Base-by-base conservation (phyloP, 106 monocot genomes). In the Narthecium ossifragum region DNA sequence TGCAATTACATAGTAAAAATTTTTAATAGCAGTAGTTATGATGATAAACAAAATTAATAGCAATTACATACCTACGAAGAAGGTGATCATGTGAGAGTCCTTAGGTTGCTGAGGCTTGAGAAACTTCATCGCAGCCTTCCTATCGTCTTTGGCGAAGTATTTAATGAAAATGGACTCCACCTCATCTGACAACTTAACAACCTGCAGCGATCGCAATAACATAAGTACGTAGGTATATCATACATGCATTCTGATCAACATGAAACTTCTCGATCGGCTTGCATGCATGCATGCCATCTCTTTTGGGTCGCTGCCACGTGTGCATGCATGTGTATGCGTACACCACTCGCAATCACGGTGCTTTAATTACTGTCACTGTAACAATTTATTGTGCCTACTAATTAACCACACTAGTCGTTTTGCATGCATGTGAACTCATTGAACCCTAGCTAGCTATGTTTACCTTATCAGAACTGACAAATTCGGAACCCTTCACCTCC, bases 401-500 rank as follows among this genome's bases (percentile, higher is more conserved):
- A n/a, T n/a, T n/a, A n/a, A n/a, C n/a, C n/a, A n/a, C n/a, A n/a
- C n/a, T n/a, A n/a, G n/a, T n/a, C n/a, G n/a, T n/a, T n/a, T n/a
- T n/a, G n/a, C n/a, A n/a, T n/a, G n/a, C n/a, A n/a, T n/a, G n/a
- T n/a, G n/a, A n/a, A n/a, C n/a, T n/a, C n/a, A n/a, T n/a, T n/a
- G n/a, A n/a, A n/a, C n/a, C n/a, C n/a, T n/a, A n/a, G n/a, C n/a
- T n/a, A n/a, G n/a, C n/a, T n/a, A n/a, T n/a, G n/a, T n/a, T n/a
- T 78, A 98, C 98, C 98, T 91, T 98, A 75, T 98, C 98, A 12
- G 98, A 91, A 76, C 78, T 81, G 40, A 82, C 57, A 50, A 98
- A 98, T 43, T 84, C 83, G 14, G 98, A 81, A 48, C 74, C 70
- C 73, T 79, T 98, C 71, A 98, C 91, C 54, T 79, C 85, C 71